Conservation (phyloP, 2,329 filamentous ascomycete genomes). For the Apiospora kogelbergensis region DNA sequence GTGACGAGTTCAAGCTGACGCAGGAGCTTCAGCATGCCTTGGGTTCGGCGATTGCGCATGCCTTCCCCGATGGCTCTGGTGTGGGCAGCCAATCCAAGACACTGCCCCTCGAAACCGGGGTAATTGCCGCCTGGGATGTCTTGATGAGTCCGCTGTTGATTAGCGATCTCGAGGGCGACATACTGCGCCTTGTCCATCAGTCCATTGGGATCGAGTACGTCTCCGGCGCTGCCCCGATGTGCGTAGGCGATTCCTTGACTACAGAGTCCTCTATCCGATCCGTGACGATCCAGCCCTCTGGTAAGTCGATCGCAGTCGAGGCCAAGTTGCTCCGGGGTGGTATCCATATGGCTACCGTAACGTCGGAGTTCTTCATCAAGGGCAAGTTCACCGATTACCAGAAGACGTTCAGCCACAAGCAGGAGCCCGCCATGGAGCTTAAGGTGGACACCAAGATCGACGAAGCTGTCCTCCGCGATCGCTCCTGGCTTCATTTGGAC, state of each 20-base stretch:
- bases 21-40: slow-evolving; percentile 84
- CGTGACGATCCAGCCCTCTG: slow-evolving; percentile 94
- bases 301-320: slow-evolving; percentile 99
- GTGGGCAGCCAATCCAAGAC: slow-evolving; percentile 89
- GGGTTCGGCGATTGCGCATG: background rate
- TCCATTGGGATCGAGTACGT: slow-evolving; percentile 99
- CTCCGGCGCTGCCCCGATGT: slow-evolving; percentile 86
- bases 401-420: slow-evolving; percentile 92
- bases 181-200: slow-evolving; percentile 92
- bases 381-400: slow-evolving; percentile 90
- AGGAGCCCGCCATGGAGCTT: slow-evolving; percentile 90
- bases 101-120: slow-evolving; percentile 96
- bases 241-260: slow-evolving; percentile 89
- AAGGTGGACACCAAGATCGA: slow-evolving; percentile 86
- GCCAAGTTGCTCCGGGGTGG: slow-evolving; percentile 86
- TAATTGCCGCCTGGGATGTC: slow-evolving; percentile 95
- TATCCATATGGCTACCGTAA: slow-evolving; percentile 96
- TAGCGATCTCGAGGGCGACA: slow-evolving; percentile 88
- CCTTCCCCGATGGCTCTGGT: slow-evolving; percentile 73
- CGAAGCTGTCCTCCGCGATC: slow-evolving; percentile 88
- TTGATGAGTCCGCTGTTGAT: slow-evolving; percentile 99
- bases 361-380: slow-evolving; percentile 95
- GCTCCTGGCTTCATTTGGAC: slow-evolving; percentile 95
- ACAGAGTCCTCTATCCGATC: slow-evolving; percentile 96
- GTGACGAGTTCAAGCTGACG: slow-evolving; percentile 54